Conservation (phyloP, 345 rosid genomes). For the Chamaenerion angustifolium region DNA sequence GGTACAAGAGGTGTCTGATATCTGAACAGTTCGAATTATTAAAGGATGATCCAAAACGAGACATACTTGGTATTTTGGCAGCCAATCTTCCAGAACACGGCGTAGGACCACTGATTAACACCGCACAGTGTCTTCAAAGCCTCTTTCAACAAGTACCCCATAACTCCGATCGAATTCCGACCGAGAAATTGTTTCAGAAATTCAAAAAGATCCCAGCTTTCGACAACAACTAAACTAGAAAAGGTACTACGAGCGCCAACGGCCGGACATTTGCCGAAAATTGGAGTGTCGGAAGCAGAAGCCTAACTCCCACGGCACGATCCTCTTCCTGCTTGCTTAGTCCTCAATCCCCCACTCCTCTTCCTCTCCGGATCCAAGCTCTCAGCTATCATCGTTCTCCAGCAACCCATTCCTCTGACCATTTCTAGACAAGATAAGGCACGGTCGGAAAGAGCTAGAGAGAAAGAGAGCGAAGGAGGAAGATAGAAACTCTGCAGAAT, state of each 20-base stretch:
- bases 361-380: constrained; percentile 42
- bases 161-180: constrained; percentile 9
- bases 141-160: constrained; percentile 71
- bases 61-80: constrained; percentile 72
- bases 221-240: no score
- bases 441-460: background rate
- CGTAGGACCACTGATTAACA: constrained; percentile 67
- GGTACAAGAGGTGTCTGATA: no score
- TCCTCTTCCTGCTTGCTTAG: constrained; percentile 42
- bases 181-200: no score
- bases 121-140: constrained; percentile 68
- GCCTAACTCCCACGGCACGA: constrained; percentile 45
- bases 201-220: no score
- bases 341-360: constrained; percentile 35
- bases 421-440: background rate
- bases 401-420: constrained; percentile 17
- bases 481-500: background rate
- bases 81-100: constrained; percentile 95
- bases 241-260: background rate
- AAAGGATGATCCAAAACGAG: background rate
- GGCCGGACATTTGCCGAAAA: constrained; percentile 3
- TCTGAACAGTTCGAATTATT: no score
- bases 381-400: constrained; percentile 15
- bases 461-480: background rate
- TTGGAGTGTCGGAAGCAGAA: constrained; percentile 1